Evolutionary conservation across 1,284 basidiomycete genomes (phyloP).

Genomic region (Flammula alnicola): DNA sequence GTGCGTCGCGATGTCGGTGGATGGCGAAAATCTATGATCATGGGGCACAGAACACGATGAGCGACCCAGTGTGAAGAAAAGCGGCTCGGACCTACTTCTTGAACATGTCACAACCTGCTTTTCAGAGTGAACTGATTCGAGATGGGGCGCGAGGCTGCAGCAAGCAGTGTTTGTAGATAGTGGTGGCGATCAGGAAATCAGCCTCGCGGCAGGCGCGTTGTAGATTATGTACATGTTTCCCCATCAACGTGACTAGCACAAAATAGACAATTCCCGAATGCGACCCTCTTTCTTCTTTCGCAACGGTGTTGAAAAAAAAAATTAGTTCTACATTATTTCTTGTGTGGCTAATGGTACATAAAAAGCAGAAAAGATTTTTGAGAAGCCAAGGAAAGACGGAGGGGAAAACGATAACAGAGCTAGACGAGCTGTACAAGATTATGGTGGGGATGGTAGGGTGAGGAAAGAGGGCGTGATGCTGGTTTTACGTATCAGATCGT

Average conservation of each 20-base stretch:
- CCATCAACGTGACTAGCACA: conserved; percentile 18
- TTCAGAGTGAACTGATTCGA: conserved; percentile 10
- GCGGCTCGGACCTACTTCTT: conserved; percentile 53
- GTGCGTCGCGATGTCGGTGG: conserved; percentile 89
- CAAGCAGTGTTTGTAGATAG: too few relatives aligned
- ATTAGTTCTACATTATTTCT: conserved; percentile 43
- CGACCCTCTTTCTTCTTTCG: background rate
- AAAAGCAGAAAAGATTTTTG: conserved; percentile 25
- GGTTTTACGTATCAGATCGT: conserved; percentile 34
- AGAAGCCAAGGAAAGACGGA: conserved; percentile 19
- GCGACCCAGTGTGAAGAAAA: conserved; percentile 18
- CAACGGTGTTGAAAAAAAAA: conserved; percentile 8
- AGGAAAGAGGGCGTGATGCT: conserved; percentile 28
- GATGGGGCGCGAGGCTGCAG: conserved; percentile 3
- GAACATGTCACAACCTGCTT: conserved; percentile 48
- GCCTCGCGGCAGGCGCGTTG: conserved; percentile 25
- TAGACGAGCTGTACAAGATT: conserved; percentile 30
- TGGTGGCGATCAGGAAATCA: conserved; percentile 16
- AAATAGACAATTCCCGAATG: conserved; percentile 4
- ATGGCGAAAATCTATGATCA: conserved; percentile 73
- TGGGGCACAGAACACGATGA: conserved; percentile 20
- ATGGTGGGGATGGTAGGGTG: conserved; percentile 29
- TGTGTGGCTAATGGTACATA: conserved; percentile 41
- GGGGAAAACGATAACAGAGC: conserved; percentile 30
- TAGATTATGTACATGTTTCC: conserved; percentile 21